Conservation (phyloP, 768 basidiomycete species). For the Cystobasidium tubakii region DNA sequence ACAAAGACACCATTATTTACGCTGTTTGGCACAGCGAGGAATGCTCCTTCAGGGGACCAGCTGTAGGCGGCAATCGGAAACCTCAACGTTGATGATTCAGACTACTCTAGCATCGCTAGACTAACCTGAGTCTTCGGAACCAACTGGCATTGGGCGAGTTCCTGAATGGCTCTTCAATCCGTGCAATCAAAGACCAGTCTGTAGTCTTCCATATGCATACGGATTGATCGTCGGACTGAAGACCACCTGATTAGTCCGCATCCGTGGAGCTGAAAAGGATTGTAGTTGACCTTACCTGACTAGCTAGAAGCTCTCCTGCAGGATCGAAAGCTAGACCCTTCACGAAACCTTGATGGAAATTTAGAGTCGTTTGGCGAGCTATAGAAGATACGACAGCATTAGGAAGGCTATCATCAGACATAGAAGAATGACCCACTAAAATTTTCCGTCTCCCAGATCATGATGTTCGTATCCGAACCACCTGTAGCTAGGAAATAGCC, state of each 20-base stretch:
- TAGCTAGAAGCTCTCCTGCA: slow-evolving; percentile 94
- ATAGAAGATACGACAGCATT: slow-evolving; percentile 22
- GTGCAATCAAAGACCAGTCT: slow-evolving; percentile 80
- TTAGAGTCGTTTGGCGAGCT: slow-evolving; percentile 79
- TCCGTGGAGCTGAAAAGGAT: not conserved
- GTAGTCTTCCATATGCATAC: slow-evolving; percentile 95
- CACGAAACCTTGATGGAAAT: slow-evolving; percentile 89
- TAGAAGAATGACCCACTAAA: slow-evolving; percentile 62
- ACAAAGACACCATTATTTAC: slow-evolving; percentile 98
- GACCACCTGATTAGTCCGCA: not conserved
- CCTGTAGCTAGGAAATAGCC: slow-evolving; percentile 90
- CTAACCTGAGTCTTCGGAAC: slow-evolving; percentile 71
- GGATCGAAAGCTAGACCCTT: slow-evolving; percentile 99
- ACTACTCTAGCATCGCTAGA: too few species aligned
- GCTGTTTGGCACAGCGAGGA: slow-evolving; percentile 93
- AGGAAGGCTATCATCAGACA: not conserved
- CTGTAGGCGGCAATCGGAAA: slow-evolving; percentile 54
- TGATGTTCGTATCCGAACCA: slow-evolving; percentile 79
- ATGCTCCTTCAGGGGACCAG: slow-evolving; percentile 99
- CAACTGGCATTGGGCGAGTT: slow-evolving; percentile 90
- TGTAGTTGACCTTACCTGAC: slow-evolving; percentile 51
- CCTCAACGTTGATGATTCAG: too few species aligned
- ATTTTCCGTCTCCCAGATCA: slow-evolving; percentile 89
- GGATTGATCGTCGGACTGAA: slow-evolving; percentile 84
- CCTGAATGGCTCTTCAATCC: slow-evolving; percentile 82